Evolutionary conservation across 2,329 filamentous ascomycete genomes (phyloP), one percentile per base, ranked within the genome.

Genomic region (Apiospora sp.): DNA sequence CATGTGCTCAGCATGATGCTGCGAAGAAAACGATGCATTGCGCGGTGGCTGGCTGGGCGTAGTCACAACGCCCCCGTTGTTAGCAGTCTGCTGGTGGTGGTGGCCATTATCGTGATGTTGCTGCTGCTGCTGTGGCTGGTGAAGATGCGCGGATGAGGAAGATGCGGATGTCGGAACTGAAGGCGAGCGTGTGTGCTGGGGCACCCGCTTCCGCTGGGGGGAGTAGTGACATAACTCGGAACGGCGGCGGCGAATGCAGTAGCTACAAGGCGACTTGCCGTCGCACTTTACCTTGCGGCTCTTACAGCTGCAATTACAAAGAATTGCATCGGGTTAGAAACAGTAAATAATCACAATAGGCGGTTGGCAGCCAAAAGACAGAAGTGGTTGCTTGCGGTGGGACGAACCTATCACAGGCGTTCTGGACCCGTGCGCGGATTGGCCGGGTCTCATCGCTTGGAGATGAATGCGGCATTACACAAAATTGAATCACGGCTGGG

Each of bases 241-340:
- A 37, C 83, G 82, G 72, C 82, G 82, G 0, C 85, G 80, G 0
- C 82, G 79, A 13, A 81, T 78, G 73, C 86, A 88, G 76, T 86
- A 86, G n/a, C 80, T 81, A 74, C 86, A 88, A 0, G 86, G 86
- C 27, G 81, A 75, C n/a, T 80, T 81, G 2, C 86, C 86, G 72
- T 87, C 86, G 78, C 86, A 88, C 76, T 86, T 87, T 58, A 87
- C 84, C 79, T 87, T 87, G 68, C 85, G 83, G 7, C 83, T 80
- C 74, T 88, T 88, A 80, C 86, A 88, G 1, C 84, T 71, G 24
- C 49, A 49, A 27, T 41, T 54, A 6, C 4, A 27, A 19, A 8
- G 7, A 19, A 19, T 34, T 58, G 51, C 27, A 34, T 58, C 7
- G 3, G 27, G 19, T 58, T 58, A 58, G 27, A 14, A 34, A 4